These are phyloP conservation scores for Spirogloea muscicola DNA, from an alignment of 139 green algal genomes.

Conservation along the genomic window DNA sequence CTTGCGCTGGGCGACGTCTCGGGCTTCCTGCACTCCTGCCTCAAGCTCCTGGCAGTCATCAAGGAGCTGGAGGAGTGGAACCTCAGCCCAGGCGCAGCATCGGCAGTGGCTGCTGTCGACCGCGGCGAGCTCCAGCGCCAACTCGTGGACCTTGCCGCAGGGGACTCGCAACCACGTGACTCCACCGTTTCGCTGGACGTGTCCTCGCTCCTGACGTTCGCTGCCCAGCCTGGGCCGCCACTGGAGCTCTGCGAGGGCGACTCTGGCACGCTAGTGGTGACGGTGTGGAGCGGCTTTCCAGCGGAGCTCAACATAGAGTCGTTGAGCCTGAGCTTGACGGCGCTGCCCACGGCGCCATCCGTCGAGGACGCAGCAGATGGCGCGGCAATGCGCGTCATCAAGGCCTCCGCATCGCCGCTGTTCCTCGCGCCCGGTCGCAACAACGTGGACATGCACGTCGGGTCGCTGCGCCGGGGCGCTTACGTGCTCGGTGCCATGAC, in stretches of 20 bases:
- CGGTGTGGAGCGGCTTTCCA: conserved; percentile 38
- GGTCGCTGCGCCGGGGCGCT: conserved; percentile 17
- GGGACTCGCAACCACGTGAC: too few relatives aligned
- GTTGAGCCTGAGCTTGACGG: conserved; percentile 19
- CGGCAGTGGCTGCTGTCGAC: too few relatives aligned
- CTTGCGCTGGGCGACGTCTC: conserved; percentile 24
- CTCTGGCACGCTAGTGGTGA: conserved; percentile 3
- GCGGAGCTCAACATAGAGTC: conserved; percentile 9
- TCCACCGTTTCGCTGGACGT: conserved; percentile 5
- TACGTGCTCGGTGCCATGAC: conserved; percentile 36
- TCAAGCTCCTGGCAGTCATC: background rate
- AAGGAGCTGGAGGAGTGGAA: background rate
- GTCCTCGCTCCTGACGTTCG: conserved; percentile 11
- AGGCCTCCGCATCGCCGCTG: too few relatives aligned
- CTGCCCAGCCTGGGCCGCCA: background rate
- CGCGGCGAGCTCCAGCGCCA: too few relatives aligned
- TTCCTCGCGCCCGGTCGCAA: conserved; percentile 31
- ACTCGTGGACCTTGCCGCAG: too few relatives aligned
- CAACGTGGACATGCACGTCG: conserved; percentile 16
- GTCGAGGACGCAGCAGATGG: too few relatives aligned
- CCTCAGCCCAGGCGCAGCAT: too few relatives aligned
- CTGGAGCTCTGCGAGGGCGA: conserved; percentile 42
- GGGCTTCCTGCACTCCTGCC: background rate
- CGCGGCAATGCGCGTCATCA: too few relatives aligned
- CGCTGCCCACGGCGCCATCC: too few relatives aligned